Conservation (phyloP, 2,329 filamentous ascomycete genomes). For the Fusarium zealandicum region DNA sequence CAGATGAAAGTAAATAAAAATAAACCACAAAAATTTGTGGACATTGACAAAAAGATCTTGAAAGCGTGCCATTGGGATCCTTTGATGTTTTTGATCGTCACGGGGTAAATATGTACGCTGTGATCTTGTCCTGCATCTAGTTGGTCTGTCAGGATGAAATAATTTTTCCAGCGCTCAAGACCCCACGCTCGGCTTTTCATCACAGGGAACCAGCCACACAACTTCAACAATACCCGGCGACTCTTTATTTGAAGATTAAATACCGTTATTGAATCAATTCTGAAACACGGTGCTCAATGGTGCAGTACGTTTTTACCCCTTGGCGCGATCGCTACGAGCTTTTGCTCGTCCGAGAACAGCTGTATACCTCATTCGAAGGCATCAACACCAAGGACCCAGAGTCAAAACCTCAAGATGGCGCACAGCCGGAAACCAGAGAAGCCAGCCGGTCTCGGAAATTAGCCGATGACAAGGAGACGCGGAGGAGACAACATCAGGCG, state of each 20-base stretch:
- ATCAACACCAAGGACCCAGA: constrained; percentile 1
- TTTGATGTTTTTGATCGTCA: too few relatives aligned
- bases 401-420: constrained; percentile 1
- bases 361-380: constrained; percentile 57
- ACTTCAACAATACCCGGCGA: too few relatives aligned
- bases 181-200: background rate
- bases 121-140: background rate
- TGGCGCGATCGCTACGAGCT: constrained; percentile 74
- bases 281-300: constrained; percentile 54
- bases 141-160: too few relatives aligned
- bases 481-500: constrained; percentile 52
- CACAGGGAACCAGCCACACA: background rate
- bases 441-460: background rate
- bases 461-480: constrained; percentile 21
- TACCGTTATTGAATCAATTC: background rate
- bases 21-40: background rate
- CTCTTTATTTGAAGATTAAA: background rate
- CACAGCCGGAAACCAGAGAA: background rate
- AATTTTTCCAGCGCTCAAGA: too few relatives aligned
- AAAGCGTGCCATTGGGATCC: too few relatives aligned
- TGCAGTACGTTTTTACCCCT: constrained; percentile 75
- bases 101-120: background rate
- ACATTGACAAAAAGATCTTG: too few relatives aligned
- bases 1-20: constrained; percentile 1
- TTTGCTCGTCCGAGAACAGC: constrained; percentile 67